Evolutionary conservation across 148 eudicot species (phyloP).

Genomic region (Chenopodium quinoa): DNA sequence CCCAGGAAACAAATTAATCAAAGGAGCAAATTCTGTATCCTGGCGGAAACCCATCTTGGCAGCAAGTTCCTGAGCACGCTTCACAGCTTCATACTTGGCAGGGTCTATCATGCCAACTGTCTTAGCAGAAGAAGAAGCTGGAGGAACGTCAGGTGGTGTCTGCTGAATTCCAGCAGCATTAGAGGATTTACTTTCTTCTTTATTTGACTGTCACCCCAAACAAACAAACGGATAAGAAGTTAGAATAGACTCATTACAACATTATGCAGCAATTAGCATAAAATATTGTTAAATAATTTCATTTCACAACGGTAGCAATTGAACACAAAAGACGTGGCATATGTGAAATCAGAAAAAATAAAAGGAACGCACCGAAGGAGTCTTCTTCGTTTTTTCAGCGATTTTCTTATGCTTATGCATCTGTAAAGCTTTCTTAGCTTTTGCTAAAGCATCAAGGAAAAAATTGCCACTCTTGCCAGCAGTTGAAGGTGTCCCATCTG

Average conservation of each 20-base stretch:
- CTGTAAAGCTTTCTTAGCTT: conserved; percentile 78
- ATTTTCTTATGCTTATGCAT: conserved; percentile 86
- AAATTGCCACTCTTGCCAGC: conserved; percentile 68
- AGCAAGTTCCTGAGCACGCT: conserved; percentile 88
- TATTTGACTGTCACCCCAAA: conserved; percentile 49
- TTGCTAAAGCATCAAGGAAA: conserved; percentile 78
- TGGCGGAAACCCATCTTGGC: conserved; percentile 93
- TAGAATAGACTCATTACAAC: neutral
- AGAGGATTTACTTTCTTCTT: conserved; percentile 39
- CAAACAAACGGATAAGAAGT: neutral
- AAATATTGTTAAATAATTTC: neutral
- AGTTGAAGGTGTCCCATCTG: conserved; percentile 85
- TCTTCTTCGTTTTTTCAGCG: conserved; percentile 65
- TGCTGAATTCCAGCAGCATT: conserved; percentile 37
- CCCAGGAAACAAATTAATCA: conserved; percentile 87
- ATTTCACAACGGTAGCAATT: neutral
- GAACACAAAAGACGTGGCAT: neutral
- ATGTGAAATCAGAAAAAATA: neutral
- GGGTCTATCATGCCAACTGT: conserved; percentile 48
- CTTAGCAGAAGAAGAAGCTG: conserved; percentile 37
- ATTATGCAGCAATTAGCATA: neutral
- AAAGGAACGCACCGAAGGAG: conserved; percentile 52
- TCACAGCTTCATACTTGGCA: conserved; percentile 75
- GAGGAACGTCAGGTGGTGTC: conserved; percentile 37
- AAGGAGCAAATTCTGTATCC: conserved; percentile 90